Base-by-base conservation (phyloP, 768 basidiomycete genomes). In the Boletellus ananiceps region DNA sequence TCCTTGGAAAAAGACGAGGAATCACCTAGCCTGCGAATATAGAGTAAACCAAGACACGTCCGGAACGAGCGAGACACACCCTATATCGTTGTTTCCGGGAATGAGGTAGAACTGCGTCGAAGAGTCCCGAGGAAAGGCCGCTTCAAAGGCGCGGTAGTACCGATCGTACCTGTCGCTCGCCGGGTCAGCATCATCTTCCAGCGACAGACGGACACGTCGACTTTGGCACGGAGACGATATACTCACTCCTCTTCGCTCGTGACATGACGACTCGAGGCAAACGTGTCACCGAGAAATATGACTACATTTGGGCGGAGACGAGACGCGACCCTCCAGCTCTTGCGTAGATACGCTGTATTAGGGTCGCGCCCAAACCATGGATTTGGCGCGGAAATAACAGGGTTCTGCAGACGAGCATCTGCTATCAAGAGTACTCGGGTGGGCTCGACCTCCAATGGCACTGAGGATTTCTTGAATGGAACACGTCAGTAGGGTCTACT, bases 51-150 rank as follows among this genome's bases (percentile, higher is more conserved):
- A 29, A 6, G 41, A 23, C 25, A 29, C 32, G 12, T 44, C 15
- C 8, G 31, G 35, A 40, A 43, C 19, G 25, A 44, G 41, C 1
- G 19, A 41, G 39, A 67, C 78, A 19, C 40, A 84, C 77, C 82
- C 82, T 39, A 93, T 75, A 57, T 93, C 90, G 55, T 83, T 84
- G 56, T 93, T 93, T n/a, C 90, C 90, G 7, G 86, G 83, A 36
- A 89, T 72, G 58, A 79, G 82, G 67, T 82, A 77, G 45, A 75
- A 71, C 0, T 71, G 60, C 14, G 71, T 63, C 3, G 68, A 67
- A 13, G 69, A 48, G 16, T 76, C 64, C 1, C 71, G 57, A 15
- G 71, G 62, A 59, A 89, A 89, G 27, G 83, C 81, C 4, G 71
- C 68, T 57, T 80, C 76, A 70, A 91, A 91, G 45, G 80, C 76